phyloP scores from a whole-genome alignment of 352 stramenopile species.

The Salisapilia sapeloensis region DNA sequence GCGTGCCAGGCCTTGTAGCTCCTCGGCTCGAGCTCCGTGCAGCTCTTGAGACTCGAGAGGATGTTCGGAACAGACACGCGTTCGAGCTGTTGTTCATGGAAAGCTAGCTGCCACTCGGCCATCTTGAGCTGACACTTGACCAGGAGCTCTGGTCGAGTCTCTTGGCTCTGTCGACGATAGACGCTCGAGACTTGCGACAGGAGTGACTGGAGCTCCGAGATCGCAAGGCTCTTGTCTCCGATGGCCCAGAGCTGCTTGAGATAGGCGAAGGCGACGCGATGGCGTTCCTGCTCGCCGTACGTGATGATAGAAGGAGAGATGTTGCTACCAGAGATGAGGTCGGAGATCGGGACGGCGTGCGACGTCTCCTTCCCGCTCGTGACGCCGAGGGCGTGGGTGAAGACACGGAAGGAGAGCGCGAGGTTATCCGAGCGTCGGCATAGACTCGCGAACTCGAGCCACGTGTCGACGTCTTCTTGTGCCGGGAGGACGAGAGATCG shows the following conservation, averaged over 20 bases:
- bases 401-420: conserved; percentile 71
- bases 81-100: conserved; percentile 69
- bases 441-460: conserved; percentile 86
- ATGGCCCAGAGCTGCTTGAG: conserved; percentile 91
- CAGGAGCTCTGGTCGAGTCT: conserved; percentile 37
- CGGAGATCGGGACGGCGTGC: no score
- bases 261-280: conserved; percentile 88
- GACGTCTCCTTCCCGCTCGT: conserved; percentile 6
- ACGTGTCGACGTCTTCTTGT: conserved; percentile 83
- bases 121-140: conserved; percentile 76
- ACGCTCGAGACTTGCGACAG: conserved; percentile 56
- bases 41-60: conserved; percentile 40
- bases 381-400: conserved; percentile 61
- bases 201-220: conserved; percentile 73
- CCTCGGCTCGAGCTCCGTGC: conserved; percentile 46
- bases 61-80: conserved; percentile 55
- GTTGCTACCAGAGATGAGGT: conserved; percentile 2
- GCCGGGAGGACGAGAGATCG: conserved; percentile 73
- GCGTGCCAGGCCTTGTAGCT: conserved; percentile 90
- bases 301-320: conserved; percentile 17
- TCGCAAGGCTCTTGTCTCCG: conserved; percentile 76
- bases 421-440: conserved; percentile 80
- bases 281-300: conserved; percentile 81
- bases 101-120: conserved; percentile 71
- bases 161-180: conserved; percentile 12